Conservation (phyloP, 2,329 filamentous ascomycete genomes). For the Colletotrichum sp. region DNA sequence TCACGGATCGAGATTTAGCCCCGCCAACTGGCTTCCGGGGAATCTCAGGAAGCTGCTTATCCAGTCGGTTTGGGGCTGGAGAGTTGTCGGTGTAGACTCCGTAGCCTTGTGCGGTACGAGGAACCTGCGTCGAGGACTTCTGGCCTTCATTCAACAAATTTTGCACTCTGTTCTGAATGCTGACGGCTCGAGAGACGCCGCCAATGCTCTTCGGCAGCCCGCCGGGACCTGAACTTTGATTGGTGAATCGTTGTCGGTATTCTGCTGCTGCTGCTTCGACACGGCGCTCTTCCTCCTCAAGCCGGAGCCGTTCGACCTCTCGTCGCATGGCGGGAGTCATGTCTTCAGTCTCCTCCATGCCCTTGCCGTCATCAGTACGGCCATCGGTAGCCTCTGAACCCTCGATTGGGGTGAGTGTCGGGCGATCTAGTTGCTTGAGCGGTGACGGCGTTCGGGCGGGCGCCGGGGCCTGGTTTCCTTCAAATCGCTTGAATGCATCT, state of each 20-base stretch:
- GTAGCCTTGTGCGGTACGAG: constrained; percentile 84
- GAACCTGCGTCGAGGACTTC: constrained; percentile 59
- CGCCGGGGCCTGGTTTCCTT: constrained; percentile 54
- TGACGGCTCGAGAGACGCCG: constrained; percentile 71
- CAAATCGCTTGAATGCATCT: constrained; percentile 92
- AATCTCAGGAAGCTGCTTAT: constrained; percentile 47
- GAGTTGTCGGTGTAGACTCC: constrained; percentile 77
- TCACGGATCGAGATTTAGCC: constrained; percentile 32
- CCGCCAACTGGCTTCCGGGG: constrained; percentile 56
- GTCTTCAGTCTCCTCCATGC: constrained; percentile 68
- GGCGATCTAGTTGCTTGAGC: constrained; percentile 51
- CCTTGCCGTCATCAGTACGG: constrained; percentile 69
- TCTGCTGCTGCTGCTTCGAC: constrained; percentile 90
- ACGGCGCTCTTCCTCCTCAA: constrained; percentile 87
- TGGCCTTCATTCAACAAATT: constrained; percentile 81
- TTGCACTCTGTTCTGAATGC: constrained; percentile 91
- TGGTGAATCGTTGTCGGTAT: constrained; percentile 77
- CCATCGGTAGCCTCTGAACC: constrained; percentile 77
- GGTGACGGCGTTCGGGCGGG: constrained; percentile 53
- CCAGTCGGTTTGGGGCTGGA: constrained; percentile 36
- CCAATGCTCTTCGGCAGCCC: constrained; percentile 60
- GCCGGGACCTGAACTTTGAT: constrained; percentile 44
- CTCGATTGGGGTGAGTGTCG: constrained; percentile 71
- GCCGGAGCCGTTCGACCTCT: constrained; percentile 81
- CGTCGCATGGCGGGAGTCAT: constrained; percentile 87